Evolutionary conservation across 352 stramenopile species (phyloP), one percentile per base, ranked within the genome.

Genomic region (Pythium volutum): DNA sequence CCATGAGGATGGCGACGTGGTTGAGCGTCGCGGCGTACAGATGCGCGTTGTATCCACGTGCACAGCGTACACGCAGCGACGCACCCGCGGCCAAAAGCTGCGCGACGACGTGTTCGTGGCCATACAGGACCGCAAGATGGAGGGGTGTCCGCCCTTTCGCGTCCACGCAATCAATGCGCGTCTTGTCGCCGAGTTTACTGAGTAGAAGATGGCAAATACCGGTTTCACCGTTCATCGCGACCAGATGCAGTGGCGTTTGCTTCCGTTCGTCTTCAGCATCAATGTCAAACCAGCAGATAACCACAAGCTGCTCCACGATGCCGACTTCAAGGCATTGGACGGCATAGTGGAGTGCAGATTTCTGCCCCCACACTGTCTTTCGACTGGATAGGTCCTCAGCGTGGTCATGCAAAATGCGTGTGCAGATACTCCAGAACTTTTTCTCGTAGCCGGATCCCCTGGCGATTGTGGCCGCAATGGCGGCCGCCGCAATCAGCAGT

Each of bases 21-120:
- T 89, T 84, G 49, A 67, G 73, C 43, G 75, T 79, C 0, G 71
- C 69, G 12, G 77, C 79, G 45, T 83, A 83, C 20, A 89, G 36
- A 12, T 83, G 47, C 0, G 79, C 69, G 12, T 78, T 87, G 11
- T 71, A 66, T 11, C 74, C 77, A n/a, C 70, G 29, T 0, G 47
- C 42, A 31, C 73, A 87, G 2, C 74, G 71, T 18, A 70, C 23
- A 43, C 65, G 42, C 0, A 76, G 22, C 0, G 75, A 85, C 15
- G 79, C 75, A 11, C 77, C 79, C 20, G 59, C 68, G 25, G 59
- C 51, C 5, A 81, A 29, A 14, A 89, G 38, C 48, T 78, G 67
- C 7, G 58, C 67, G 25, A 75, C 79, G 23, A 77, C 50, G 0
- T 46, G n/a, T 12, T 85, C 75, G 39, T 86, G 65, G 3, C 77